Evolutionary conservation across 257 asterid species (phyloP).

Genomic region (Ajuga chamaepitys): DNA sequence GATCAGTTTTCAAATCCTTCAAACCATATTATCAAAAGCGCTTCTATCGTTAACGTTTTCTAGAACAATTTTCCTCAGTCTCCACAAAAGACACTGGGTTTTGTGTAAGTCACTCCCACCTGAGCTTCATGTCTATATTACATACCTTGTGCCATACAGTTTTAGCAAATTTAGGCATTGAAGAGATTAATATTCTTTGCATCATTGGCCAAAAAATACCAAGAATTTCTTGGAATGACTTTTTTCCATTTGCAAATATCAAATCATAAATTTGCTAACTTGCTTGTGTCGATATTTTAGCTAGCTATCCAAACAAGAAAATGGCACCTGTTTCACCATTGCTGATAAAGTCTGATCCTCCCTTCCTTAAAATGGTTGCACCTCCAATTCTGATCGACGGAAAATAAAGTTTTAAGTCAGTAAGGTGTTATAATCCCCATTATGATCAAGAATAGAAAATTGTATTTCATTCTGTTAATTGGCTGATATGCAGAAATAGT

Average conservation of each 20-base stretch:
- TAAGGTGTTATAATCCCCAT: background rate
- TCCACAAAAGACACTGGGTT: background rate
- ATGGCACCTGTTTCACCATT: slow-evolving; percentile 73
- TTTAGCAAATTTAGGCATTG: too few species aligned
- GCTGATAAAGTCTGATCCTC: slow-evolving; percentile 66
- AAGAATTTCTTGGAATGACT: too few species aligned
- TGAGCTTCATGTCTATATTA: background rate
- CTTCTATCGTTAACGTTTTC: background rate
- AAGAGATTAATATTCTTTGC: background rate
- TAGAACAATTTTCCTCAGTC: background rate
- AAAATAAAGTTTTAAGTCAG: slow-evolving; percentile 2
- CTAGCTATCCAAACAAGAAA: background rate
- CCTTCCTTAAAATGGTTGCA: slow-evolving; percentile 78
- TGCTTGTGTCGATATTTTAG: background rate
- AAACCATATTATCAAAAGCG: background rate
- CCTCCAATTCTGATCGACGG: slow-evolving; percentile 61
- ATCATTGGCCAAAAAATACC: background rate
- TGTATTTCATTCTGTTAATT: background rate
- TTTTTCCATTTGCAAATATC: background rate
- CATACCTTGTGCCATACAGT: too few species aligned
- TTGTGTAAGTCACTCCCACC: background rate
- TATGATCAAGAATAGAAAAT: background rate
- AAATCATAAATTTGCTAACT: background rate
- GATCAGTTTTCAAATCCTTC: too few species aligned
- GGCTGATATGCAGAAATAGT: background rate